Evolutionary conservation across 768 basidiomycete genomes (phyloP).

Genomic region (Agrocybe praecox): DNA sequence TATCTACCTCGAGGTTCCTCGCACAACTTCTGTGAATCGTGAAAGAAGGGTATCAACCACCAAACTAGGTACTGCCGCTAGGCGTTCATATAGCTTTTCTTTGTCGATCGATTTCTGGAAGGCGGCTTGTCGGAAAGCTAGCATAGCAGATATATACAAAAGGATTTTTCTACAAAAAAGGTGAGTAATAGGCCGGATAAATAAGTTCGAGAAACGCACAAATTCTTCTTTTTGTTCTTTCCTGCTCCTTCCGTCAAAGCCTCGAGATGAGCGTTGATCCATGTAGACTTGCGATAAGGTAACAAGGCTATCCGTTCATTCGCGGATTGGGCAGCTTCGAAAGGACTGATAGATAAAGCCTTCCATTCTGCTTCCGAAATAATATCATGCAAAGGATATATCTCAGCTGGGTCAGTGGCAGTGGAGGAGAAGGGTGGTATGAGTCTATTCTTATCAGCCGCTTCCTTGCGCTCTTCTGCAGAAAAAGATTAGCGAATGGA

Average conservation of each 20-base stretch:
- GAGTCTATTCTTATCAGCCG: conserved; percentile 64
- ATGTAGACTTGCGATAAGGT: conserved; percentile 62
- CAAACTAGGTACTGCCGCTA: conserved; percentile 59
- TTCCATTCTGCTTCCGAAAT: conserved; percentile 84
- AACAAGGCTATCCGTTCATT: conserved; percentile 57
- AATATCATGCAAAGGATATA: conserved; percentile 74
- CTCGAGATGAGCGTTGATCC: conserved; percentile 70
- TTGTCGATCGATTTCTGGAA: conserved; percentile 43
- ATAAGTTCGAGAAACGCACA: too few relatives aligned
- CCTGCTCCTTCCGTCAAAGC: conserved; percentile 44
- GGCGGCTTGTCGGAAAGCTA: conserved; percentile 61
- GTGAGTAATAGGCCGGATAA: too few relatives aligned
- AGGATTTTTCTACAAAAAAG: conserved; percentile 62
- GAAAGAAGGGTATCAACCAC: conserved; percentile 76
- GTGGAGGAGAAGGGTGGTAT: conserved; percentile 74
- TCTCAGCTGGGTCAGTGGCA: conserved; percentile 70
- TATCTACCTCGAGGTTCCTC: conserved; percentile 63
- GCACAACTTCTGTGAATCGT: conserved; percentile 77
- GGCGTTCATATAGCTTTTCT: conserved; percentile 54
- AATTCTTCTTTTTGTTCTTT: conserved; percentile 57
- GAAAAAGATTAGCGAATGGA: conserved; percentile 6
- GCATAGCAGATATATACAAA: conserved; percentile 82
- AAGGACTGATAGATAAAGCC: conserved; percentile 55
- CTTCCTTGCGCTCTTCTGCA: conserved; percentile 68
- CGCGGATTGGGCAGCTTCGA: conserved; percentile 53